A percentile compares a stretch with the other conserved stretches of the same genome.
phyloP scores from a whole-genome alignment of 2,329 filamentous ascomycete species.

The Apiospora marii region DNA sequence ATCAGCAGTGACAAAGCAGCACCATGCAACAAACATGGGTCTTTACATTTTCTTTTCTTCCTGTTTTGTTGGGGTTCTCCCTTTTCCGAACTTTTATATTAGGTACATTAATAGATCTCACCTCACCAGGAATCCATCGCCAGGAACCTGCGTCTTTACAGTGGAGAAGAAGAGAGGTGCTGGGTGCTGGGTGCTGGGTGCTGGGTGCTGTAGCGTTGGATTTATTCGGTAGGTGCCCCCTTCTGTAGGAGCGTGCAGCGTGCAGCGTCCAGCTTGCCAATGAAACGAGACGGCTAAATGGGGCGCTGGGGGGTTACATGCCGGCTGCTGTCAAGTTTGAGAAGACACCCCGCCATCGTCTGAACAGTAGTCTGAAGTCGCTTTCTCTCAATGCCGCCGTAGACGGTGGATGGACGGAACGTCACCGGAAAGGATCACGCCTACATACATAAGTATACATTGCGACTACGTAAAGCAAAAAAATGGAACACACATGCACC shows the following conservation, averaged over 20 bases:
- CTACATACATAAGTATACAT: not conserved
- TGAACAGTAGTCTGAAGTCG: conserved; percentile 5
- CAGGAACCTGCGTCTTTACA: not conserved
- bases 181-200: not conserved
- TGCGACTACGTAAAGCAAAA: not conserved
- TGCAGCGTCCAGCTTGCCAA: not conserved
- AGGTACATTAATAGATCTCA: not conserved
- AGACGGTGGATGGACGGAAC: not conserved
- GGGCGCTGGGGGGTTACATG: not conserved
- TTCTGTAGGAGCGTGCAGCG: conserved; percentile 1
- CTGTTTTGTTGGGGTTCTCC: not conserved
- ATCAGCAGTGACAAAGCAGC: no score
- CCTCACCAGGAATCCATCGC: not conserved
- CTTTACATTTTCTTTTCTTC: not conserved
- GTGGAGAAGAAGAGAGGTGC: not conserved
- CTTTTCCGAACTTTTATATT: not conserved
- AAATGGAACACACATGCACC: not conserved
- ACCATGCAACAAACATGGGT: not conserved
- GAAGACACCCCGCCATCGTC: not conserved
- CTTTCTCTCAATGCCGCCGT: not conserved
- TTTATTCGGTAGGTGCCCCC: not conserved
- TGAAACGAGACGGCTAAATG: conserved; percentile 7
- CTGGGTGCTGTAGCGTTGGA: not conserved
- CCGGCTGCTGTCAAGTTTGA: conserved; percentile 3
- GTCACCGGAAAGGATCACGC: not conserved